Evolutionary conservation across 257 asterid genomes (phyloP).

Genomic region (Capsicum baccatum): DNA sequence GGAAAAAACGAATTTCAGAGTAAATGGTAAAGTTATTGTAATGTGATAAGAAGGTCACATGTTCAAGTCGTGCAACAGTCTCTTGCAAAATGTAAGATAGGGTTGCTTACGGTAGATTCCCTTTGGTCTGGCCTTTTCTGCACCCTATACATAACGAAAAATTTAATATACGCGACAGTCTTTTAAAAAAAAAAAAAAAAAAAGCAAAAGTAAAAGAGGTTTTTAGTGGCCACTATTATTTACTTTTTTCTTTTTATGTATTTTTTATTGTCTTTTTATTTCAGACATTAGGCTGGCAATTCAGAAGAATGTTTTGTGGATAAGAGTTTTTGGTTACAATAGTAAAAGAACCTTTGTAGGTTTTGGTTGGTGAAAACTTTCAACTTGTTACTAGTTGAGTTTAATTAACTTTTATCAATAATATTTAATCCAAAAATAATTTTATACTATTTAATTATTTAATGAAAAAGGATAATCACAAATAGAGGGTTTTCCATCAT

Average conservation of each 20-base stretch:
- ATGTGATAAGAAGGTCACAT: too few species aligned
- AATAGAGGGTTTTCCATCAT: too few species aligned
- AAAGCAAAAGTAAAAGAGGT: not conserved
- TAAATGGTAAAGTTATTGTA: too few species aligned
- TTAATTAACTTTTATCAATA: not conserved
- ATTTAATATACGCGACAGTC: too few species aligned
- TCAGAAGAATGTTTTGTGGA: conserved; percentile 26
- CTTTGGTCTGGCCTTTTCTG: too few species aligned
- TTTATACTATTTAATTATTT: not conserved
- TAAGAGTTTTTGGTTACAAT: not conserved
- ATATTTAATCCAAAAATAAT: not conserved
- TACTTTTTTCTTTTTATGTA: not conserved
- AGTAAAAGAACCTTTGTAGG: conserved; percentile 10
- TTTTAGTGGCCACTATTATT: conserved; percentile 8
- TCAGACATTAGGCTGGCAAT: not conserved
- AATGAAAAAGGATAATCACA: not conserved
- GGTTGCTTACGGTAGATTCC: too few species aligned
- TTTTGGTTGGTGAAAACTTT: conserved; percentile 21
- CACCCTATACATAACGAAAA: too few species aligned
- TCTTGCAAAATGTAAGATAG: too few species aligned
- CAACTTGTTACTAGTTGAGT: conserved; percentile 6
- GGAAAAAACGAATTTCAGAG: too few species aligned
- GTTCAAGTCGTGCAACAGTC: too few species aligned
- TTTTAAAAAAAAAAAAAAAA: not conserved
- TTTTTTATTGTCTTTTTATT: not conserved